Evolutionary conservation across 139 green algal species (phyloP), one percentile per base, ranked within the genome.

Genomic region (Chlorella sp.): DNA sequence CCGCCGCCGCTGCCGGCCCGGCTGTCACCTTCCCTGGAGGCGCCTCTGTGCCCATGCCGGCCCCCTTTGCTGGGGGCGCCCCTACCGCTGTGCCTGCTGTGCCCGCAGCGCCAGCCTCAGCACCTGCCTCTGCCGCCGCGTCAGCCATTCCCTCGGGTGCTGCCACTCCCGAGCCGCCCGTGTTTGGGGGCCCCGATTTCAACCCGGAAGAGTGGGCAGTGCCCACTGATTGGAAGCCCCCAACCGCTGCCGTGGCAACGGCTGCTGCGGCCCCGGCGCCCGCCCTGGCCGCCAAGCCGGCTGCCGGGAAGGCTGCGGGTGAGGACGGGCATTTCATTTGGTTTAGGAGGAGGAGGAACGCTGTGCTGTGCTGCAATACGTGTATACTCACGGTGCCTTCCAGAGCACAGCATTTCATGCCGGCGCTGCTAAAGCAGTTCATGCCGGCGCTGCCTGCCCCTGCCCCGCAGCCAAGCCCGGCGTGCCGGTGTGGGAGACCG

Each of bases 11-110:
- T 3, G 24, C 13, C 11, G 77, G 22, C 17, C 40, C 77, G 0
- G 60, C 38, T 17, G 26, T 83, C 30, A 43, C 41, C 40, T 83
- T 83, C 32, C 28, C 34, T 22, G 41, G 26, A 26, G 76, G 76
- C 5, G 30, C 58, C 24, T 30, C 76, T n/a, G 76, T 82, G 38
- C 76, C 76, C 26, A 60, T 82, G 76, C 76, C 76, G 13, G 76
- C 56, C 5, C 58, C 76, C 28, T 70, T 82, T 32, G 16, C 34
- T 60, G 51, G 51, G 13, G n/a, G n/a, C 16, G 30, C 73, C 40
- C 14, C 36, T 76, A 11, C 69, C 40, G 40, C 9, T 5, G 17
- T 41, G 17, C 13, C 48, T n/a, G 30, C 48, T 26, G 48, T n/a
- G 1, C 48, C 54, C 22, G 36, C 22, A 19, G 24, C 76, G 1